These are phyloP conservation scores for Tricharina praecox DNA, from an alignment of 495 filamentous ascomycete genomes.

Conservation along the genomic window DNA sequence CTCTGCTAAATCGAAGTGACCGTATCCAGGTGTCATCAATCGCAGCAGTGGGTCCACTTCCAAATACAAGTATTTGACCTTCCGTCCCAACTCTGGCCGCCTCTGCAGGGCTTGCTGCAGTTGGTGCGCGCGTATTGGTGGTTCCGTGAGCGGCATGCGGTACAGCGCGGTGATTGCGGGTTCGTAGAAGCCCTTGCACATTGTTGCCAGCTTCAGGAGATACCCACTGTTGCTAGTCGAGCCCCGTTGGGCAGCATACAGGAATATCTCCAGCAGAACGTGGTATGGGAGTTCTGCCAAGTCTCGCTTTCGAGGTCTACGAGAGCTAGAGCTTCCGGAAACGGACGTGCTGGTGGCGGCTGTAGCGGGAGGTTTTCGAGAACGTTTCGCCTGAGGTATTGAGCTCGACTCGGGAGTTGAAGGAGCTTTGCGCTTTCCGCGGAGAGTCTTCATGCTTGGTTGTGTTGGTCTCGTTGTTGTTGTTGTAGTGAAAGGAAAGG, in stretches of 20 bases:
- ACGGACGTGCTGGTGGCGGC: neutral
- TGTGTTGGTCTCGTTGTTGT: too few species aligned
- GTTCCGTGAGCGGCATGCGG: constrained; percentile 8
- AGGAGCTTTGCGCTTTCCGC: neutral
- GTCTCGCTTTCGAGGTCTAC: neutral
- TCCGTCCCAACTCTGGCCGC: constrained; percentile 9
- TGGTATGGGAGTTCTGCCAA: constrained; percentile 14
- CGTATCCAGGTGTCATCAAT: neutral
- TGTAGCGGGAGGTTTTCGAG: neutral
- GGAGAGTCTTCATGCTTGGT: neutral
- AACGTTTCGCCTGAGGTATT: neutral
- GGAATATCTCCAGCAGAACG: constrained; percentile 13
- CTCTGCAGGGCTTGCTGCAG: constrained; percentile 5
- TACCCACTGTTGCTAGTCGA: constrained; percentile 9
- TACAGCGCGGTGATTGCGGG: constrained; percentile 14
- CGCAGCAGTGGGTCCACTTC: constrained; percentile 16
- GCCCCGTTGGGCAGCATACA: constrained; percentile 6
- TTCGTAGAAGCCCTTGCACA: constrained; percentile 18
- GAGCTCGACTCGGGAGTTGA: neutral
- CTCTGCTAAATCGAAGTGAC: constrained; percentile 12
- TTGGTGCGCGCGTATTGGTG: constrained; percentile 8
- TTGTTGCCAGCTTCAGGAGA: constrained; percentile 15
- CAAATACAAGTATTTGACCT: constrained; percentile 9
- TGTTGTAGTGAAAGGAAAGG: too few species aligned
- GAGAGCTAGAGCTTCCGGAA: neutral